phyloP scores from a whole-genome alignment of 768 basidiomycete genomes.

The Mycena galopus region DNA sequence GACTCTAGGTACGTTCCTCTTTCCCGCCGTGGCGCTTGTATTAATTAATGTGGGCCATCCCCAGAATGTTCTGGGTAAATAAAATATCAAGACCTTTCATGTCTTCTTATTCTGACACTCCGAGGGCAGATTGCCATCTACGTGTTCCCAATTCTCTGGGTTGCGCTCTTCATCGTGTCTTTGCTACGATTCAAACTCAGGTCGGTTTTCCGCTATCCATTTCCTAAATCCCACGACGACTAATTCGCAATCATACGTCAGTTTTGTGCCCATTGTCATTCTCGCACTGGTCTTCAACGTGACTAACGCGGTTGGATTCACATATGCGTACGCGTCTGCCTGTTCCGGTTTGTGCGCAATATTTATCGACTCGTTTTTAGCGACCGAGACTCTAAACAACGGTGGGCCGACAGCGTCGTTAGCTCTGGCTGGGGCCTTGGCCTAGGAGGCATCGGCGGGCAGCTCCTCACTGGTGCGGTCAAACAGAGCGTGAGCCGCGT shows the following conservation, averaged over 20 bases:
- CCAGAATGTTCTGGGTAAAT: constrained; percentile 92
- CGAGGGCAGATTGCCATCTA: constrained; percentile 84
- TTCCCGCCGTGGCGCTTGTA: constrained; percentile 2
- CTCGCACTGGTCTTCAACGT: constrained; percentile 97
- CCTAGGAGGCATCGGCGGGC: constrained; percentile 87
- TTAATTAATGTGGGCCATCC: not conserved
- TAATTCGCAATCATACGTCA: constrained; percentile 51
- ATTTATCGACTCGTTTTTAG: constrained; percentile 51
- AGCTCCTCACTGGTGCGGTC: constrained; percentile 85
- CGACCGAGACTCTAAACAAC: constrained; percentile 93
- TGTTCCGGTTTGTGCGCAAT: not conserved
- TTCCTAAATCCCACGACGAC: constrained; percentile 30
- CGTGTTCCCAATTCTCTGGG: constrained; percentile 90
- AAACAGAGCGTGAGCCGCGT: constrained; percentile 87
- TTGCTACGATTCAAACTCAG: constrained; percentile 89
- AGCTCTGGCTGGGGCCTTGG: constrained; percentile 80
- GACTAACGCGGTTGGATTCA: constrained; percentile 96
- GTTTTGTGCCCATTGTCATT: constrained; percentile 94
- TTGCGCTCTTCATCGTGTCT: constrained; percentile 88
- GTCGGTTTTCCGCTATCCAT: constrained; percentile 64
- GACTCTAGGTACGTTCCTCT: constrained; percentile 78
- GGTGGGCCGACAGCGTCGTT: constrained; percentile 85
- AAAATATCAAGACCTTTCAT: constrained; percentile 27
- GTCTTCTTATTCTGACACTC: constrained; percentile 5
- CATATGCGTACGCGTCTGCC: constrained; percentile 82